Evolutionary conservation across 441 rosid species (phyloP).

Genomic region (Syzygium syzygioides): DNA sequence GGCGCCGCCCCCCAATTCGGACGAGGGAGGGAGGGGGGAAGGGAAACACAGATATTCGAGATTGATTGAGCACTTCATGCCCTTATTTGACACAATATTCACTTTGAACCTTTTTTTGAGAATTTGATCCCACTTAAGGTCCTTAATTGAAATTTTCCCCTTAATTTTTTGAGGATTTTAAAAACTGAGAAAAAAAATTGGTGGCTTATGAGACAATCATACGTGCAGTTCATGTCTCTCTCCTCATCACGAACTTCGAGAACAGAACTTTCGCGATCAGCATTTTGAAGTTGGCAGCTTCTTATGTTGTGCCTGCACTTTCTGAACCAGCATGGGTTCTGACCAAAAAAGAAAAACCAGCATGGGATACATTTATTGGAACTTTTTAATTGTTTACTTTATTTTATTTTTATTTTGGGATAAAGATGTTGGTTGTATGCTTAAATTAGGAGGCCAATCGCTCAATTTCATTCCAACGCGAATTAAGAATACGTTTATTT

Average conservation of each 20-base stretch:
- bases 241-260: neutral
- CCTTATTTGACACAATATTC: no score
- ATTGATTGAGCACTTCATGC: no score
- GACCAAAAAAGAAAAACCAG: neutral
- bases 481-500: neutral
- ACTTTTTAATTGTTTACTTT: neutral
- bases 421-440: neutral
- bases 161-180: neutral
- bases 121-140: no score
- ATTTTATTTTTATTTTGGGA: neutral
- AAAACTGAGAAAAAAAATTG: neutral
- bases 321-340: neutral
- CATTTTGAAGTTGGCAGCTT: neutral
- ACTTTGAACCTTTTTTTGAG: no score
- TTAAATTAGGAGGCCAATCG: neutral
- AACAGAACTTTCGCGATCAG: neutral
- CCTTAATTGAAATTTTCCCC: no score
- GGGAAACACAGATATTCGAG: no score
- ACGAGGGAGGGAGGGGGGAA: no score
- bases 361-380: neutral
- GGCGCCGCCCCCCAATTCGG: no score
- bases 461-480: neutral
- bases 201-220: neutral
- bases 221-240: neutral
- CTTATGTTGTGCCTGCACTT: neutral